Percentiles rank a stretch among this genome's conserved stretches.
Conservation (phyloP, 2,329 filamentous ascomycete species). For the Paramyrothecium roridum region DNA sequence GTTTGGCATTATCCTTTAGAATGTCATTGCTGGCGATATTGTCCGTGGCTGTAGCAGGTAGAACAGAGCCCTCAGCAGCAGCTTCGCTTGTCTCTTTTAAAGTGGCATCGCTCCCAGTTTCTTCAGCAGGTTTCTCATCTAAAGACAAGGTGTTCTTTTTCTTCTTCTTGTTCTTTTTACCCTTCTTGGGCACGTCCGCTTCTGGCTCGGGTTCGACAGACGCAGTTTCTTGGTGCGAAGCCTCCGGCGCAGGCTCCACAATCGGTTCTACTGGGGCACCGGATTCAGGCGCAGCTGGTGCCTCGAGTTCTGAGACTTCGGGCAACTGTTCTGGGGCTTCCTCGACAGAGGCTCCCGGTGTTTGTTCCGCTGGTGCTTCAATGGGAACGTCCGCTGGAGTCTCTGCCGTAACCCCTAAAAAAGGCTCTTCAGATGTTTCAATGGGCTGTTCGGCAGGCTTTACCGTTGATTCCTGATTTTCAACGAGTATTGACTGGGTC, state of each 20-base stretch:
- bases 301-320: neutral
- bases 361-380: neutral
- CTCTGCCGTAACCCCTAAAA: neutral
- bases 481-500: conserved; percentile 1
- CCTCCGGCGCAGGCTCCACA: no score
- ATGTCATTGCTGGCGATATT: neutral
- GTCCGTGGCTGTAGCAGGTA: neutral
- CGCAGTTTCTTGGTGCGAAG: no score
- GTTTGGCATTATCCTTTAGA: neutral
- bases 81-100: neutral
- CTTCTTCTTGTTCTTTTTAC: conserved; percentile 1
- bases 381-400: neutral
- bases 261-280: neutral
- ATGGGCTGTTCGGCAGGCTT: neutral
- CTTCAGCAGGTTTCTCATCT: neutral
- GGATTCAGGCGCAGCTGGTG: neutral
- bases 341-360: neutral
- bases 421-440: neutral
- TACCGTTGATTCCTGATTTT: neutral
- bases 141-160: neutral
- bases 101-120: neutral
- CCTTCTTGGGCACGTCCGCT: neutral
- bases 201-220: neutral
- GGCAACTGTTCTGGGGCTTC: neutral
- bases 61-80: neutral